phyloP scores from a whole-genome alignment of 805 yeast genomes.

The Cyberlindnera veronae region DNA sequence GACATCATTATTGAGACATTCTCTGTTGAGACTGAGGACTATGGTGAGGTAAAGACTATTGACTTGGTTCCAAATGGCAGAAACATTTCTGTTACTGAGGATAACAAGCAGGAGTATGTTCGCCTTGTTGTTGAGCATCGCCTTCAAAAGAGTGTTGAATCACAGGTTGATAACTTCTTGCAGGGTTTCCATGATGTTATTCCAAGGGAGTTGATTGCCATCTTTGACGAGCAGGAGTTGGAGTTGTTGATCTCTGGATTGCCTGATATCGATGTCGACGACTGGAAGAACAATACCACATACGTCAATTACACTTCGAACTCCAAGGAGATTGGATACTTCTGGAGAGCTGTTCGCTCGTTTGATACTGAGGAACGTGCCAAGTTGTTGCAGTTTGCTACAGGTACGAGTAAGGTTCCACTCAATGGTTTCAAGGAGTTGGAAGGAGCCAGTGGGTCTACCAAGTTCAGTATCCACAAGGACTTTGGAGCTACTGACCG shows the following conservation, averaged over 20 bases:
- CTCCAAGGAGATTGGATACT: conserved; percentile 89
- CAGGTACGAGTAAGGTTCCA: conserved; percentile 97
- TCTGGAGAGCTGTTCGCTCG: conserved; percentile 96
- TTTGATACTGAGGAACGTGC: conserved; percentile 95
- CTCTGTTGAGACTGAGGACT: conserved; percentile 89
- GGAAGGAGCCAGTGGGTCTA: conserved; percentile 81
- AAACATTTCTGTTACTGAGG: conserved; percentile 82
- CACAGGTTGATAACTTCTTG: conserved; percentile 82
- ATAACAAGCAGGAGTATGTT: conserved; percentile 88
- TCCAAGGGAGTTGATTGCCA: conserved; percentile 74
- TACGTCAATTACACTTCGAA: conserved; percentile 80
- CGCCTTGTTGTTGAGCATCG: conserved; percentile 81
- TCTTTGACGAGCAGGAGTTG: conserved; percentile 93
- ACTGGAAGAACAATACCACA: conserved; percentile 85
- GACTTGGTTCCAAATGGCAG: conserved; percentile 84
- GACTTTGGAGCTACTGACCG: conserved; percentile 84
- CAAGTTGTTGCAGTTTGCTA: conserved; percentile 87
- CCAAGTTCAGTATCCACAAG: conserved; percentile 84
- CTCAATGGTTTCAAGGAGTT: conserved; percentile 88
- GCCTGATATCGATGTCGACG: conserved; percentile 94
- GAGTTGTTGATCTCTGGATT: conserved; percentile 90
- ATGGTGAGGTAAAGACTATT: conserved; percentile 80
- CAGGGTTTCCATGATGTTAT: conserved; percentile 89
- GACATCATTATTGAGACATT: conserved; percentile 94
- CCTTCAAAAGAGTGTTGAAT: conserved; percentile 75